Conservation (phyloP, 805 yeast species). For the Hanseniaspora jakobsenii region DNA sequence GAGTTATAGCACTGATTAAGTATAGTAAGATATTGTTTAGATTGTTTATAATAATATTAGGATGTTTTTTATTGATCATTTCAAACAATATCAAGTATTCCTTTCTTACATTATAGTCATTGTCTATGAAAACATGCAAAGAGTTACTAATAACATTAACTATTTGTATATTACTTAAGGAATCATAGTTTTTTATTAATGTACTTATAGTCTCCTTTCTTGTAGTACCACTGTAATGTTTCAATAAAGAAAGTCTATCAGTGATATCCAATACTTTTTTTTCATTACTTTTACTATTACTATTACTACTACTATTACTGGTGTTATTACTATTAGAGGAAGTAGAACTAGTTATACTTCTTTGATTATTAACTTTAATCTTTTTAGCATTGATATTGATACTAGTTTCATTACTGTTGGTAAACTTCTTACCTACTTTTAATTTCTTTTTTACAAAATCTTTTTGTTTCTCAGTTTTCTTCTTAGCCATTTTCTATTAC, state of each 20-base stretch:
- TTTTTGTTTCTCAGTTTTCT: constrained; percentile 32
- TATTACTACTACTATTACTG: neutral
- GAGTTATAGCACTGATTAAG: constrained; percentile 87
- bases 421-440: constrained; percentile 74
- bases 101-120: constrained; percentile 50
- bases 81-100: constrained; percentile 39
- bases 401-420: constrained; percentile 67
- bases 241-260: constrained; percentile 58
- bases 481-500: constrained; percentile 29
- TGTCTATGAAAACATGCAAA: constrained; percentile 38
- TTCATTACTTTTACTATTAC: neutral
- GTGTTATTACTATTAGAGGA: no score
- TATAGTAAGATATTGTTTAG: constrained; percentile 53
- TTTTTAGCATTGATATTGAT: constrained; percentile 68
- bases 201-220: constrained; percentile 57
- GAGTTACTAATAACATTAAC: constrained; percentile 30
- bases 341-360: constrained; percentile 20
- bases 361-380: constrained; percentile 26
- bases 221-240: constrained; percentile 60
- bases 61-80: constrained; percentile 38
- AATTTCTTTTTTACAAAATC: constrained; percentile 56
- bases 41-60: constrained; percentile 49
- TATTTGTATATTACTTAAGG: constrained; percentile 23
- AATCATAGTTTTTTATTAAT: constrained; percentile 35
- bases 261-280: constrained; percentile 32